Evolutionary conservation across 1,139 yeast species (phyloP).

Genomic region (Saccharomyces hybrid): DNA sequence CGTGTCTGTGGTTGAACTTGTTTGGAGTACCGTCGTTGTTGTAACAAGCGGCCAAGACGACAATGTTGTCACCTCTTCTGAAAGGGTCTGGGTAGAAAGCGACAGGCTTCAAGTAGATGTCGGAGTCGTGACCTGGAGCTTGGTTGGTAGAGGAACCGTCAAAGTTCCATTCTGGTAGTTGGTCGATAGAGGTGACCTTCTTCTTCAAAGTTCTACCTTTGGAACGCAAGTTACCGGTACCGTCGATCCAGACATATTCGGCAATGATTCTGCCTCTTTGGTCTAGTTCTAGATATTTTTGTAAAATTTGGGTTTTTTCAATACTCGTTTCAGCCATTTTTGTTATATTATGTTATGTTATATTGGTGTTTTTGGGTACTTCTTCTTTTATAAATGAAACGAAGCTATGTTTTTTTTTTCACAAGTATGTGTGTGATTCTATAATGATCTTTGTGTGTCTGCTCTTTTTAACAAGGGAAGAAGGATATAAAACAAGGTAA

Average conservation of each 20-base stretch:
- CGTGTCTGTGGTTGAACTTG: slow-evolving; percentile 96
- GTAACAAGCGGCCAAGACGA: slow-evolving; percentile 94
- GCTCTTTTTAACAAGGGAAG: no score
- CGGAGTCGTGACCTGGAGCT: slow-evolving; percentile 98
- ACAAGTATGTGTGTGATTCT: background rate
- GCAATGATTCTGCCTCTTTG: slow-evolving; percentile 86
- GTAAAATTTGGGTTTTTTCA: slow-evolving; percentile 68
- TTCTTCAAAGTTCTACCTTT: slow-evolving; percentile 80
- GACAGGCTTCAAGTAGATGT: slow-evolving; percentile 86
- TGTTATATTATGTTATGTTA: slow-evolving; percentile 2
- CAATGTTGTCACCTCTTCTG: slow-evolving; percentile 94
- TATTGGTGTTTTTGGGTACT: background rate
- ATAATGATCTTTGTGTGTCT: background rate
- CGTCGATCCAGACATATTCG: slow-evolving; percentile 97
- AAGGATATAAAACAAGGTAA: background rate
- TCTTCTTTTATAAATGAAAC: background rate
- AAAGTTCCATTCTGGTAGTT: slow-evolving; percentile 97
- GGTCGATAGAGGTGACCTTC: slow-evolving; percentile 66
- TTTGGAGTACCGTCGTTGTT: slow-evolving; percentile 98
- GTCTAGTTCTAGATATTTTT: slow-evolving; percentile 74
- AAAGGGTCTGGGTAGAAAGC: slow-evolving; percentile 93
- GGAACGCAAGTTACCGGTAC: slow-evolving; percentile 86
- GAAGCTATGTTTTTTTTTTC: background rate
- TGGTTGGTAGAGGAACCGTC: slow-evolving; percentile 98
- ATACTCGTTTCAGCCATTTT: slow-evolving; percentile 40